A percentile compares a stretch with the other conserved stretches of the same genome.
phyloP scores from a whole-genome alignment of 2,329 filamentous ascomycete genomes.

The Botrytis elliptica region DNA sequence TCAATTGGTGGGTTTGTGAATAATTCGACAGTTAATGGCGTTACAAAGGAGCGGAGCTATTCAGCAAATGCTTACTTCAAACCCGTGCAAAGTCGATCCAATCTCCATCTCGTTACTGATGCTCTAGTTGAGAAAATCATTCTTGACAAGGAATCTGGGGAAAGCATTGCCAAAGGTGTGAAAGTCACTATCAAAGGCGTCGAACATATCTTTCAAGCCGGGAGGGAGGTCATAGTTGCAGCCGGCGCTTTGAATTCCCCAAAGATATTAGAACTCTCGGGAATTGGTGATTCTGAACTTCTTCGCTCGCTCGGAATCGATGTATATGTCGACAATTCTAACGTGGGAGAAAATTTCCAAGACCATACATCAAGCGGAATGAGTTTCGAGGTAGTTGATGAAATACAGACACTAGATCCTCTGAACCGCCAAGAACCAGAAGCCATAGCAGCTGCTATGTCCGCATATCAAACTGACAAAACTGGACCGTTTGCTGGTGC shows the following conservation, averaged over 20 bases:
- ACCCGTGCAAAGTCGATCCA: not conserved
- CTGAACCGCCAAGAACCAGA: not conserved
- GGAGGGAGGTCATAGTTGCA: constrained; percentile 36
- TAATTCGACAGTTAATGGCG: not conserved
- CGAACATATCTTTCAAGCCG: constrained; percentile 35
- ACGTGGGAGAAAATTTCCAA: constrained; percentile 29
- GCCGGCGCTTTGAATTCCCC: constrained; percentile 36
- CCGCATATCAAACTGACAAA: not conserved
- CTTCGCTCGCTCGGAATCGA: constrained; percentile 29
- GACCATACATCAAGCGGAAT: constrained; percentile 8
- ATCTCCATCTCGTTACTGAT: not conserved
- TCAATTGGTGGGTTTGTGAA: constrained; percentile 2
- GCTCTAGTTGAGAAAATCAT: constrained; percentile 13
- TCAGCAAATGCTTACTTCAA: not conserved
- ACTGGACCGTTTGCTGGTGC: not conserved
- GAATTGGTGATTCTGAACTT: constrained; percentile 32
- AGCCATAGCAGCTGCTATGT: not conserved
- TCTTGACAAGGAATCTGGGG: not conserved
- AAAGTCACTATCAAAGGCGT: constrained; percentile 28
- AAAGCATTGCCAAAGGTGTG: constrained; percentile 4
- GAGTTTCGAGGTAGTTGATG: not conserved
- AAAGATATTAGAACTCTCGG: constrained; percentile 40
- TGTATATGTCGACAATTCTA: constrained; percentile 26
- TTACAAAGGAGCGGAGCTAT: not conserved
- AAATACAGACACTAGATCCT: not conserved